Evolutionary conservation across 2,329 filamentous ascomycete species (phyloP).

Genomic region (Ophiostoma tasmaniense): DNA sequence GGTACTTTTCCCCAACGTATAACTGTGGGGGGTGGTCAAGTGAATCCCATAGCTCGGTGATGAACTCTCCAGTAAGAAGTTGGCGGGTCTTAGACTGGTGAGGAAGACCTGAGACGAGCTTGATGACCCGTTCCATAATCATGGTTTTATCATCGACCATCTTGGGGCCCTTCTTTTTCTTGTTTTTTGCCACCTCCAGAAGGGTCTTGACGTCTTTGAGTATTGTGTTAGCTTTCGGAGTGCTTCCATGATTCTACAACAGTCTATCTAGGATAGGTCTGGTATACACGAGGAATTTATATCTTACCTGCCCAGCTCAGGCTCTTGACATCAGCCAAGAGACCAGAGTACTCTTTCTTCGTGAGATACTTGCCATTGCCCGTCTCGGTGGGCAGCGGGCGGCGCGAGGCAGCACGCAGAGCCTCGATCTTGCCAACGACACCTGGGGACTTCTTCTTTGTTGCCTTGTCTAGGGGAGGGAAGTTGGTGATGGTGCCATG

Average conservation of each 20-base stretch:
- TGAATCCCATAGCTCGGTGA: slow-evolving; percentile 61
- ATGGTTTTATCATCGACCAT: slow-evolving; percentile 67
- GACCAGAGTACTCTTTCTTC: neutral
- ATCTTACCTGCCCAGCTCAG: neutral
- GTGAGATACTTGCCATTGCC: neutral
- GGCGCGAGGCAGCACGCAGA: neutral
- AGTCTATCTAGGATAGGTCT: neutral
- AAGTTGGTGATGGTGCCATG: neutral
- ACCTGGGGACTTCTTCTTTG: neutral
- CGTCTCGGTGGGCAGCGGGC: neutral
- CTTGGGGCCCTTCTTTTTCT: slow-evolving; percentile 45
- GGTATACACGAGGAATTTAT: neutral
- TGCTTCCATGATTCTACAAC: neutral
- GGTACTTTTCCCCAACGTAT: slow-evolving; percentile 53
- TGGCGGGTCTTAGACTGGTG: slow-evolving; percentile 51
- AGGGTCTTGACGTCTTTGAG: neutral
- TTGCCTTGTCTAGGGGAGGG: neutral
- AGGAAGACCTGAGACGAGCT: slow-evolving; percentile 58
- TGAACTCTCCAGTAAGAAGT: slow-evolving; percentile 57
- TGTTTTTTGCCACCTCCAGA: neutral
- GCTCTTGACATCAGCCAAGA: neutral
- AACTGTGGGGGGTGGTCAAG: slow-evolving; percentile 64
- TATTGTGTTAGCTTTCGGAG: neutral
- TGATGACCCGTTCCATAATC: slow-evolving; percentile 65
- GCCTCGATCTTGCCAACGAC: neutral